phyloP scores from a whole-genome alignment of 108 stramenopile genomes.

The Discostella stelligeroides region DNA sequence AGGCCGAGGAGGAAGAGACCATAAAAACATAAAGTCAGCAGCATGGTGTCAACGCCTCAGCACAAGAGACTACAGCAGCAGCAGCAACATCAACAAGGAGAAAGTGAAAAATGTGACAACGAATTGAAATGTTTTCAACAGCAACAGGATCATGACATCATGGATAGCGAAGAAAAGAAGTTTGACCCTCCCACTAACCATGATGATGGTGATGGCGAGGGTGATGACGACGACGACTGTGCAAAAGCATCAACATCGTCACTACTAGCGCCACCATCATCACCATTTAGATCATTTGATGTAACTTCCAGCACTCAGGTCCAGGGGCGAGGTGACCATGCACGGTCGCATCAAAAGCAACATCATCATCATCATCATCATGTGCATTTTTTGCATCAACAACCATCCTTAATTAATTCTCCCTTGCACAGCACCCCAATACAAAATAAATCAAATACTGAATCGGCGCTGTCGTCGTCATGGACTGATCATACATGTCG shows the following conservation, averaged over 20 bases:
- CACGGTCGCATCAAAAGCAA: too few species aligned
- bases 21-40: too few species aligned
- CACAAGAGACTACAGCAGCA: not conserved
- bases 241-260: not conserved
- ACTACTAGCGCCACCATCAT: not conserved
- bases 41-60: not conserved
- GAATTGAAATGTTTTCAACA: not conserved
- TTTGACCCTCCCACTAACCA: not conserved
- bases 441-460: not conserved
- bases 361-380: not conserved
- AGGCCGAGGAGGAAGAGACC: too few species aligned
- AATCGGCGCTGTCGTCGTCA: not conserved
- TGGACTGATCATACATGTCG: not conserved
- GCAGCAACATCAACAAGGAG: not conserved
- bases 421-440: not conserved
- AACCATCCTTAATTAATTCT: not conserved
- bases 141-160: not conserved
- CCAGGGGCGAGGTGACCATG: too few species aligned
- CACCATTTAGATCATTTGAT: too few species aligned
- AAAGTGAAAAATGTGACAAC: not conserved
- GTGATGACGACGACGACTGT: not conserved
- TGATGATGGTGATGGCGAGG: too few species aligned
- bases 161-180: conserved; percentile 1
- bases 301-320: too few species aligned
- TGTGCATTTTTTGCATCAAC: not conserved